Conservation (phyloP, 768 basidiomycete genomes). For the Russula lepida region DNA sequence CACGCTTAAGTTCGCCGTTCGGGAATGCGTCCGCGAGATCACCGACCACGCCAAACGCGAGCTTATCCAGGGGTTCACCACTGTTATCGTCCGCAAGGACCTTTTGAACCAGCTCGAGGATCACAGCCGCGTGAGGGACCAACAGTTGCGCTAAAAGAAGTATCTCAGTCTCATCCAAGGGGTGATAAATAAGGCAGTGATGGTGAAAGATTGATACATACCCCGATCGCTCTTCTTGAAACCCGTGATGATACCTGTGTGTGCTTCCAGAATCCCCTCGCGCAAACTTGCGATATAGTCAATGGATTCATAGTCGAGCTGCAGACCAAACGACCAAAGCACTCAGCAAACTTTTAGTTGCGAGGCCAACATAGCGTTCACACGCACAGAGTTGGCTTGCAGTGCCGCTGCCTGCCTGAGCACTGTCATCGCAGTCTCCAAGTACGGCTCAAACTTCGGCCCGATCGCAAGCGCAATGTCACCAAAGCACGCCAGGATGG, state of each 20-base stretch:
- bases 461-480: slow-evolving; percentile 94
- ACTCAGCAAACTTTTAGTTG: not conserved
- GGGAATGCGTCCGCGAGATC: slow-evolving; percentile 89
- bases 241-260: slow-evolving; percentile 88
- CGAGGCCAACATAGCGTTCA: not conserved
- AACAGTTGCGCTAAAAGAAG: slow-evolving; percentile 40
- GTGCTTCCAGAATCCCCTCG: slow-evolving; percentile 95
- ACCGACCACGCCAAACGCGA: slow-evolving; percentile 80
- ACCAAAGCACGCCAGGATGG: slow-evolving; percentile 92
- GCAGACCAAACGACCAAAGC: slow-evolving; percentile 7
- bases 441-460: slow-evolving; percentile 75
- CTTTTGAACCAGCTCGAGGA: slow-evolving; percentile 76
- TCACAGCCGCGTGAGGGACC: slow-evolving; percentile 58
- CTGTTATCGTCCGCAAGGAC: slow-evolving; percentile 76
- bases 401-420: slow-evolving; percentile 84
- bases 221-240: slow-evolving; percentile 80
- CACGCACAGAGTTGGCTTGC: slow-evolving; percentile 74
- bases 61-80: slow-evolving; percentile 64
- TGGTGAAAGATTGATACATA: slow-evolving; percentile 24
- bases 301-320: slow-evolving; percentile 82
- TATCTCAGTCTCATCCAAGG: not conserved
- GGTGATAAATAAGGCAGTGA: not conserved
- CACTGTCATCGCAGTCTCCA: slow-evolving; percentile 86
- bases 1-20: slow-evolving; percentile 69
- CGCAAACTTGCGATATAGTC: slow-evolving; percentile 88